A percentile compares a stretch with the other conserved stretches of the same genome.
Conservation (phyloP, 192 early-diverging fungal species). For the Irineochytrium annulatum region DNA sequence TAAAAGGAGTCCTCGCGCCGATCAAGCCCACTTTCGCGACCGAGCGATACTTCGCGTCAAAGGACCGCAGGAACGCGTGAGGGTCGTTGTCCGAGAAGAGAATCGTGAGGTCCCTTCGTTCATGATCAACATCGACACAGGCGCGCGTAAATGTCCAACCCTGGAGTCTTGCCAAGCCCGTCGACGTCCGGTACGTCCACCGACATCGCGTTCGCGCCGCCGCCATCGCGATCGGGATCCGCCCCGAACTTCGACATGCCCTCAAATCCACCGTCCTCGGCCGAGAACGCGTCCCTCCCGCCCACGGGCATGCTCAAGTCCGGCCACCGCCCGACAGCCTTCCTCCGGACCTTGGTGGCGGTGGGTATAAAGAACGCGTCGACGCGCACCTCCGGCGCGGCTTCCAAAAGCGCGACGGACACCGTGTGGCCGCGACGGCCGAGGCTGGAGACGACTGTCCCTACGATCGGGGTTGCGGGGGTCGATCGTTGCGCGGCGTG, state of each 20-base stretch:
- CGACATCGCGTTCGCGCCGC: not conserved
- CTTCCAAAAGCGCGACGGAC: not conserved
- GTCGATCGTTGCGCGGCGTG: not conserved
- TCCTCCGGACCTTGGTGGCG: constrained; percentile 2
- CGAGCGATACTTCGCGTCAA: constrained; percentile 17
- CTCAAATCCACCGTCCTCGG: not conserved
- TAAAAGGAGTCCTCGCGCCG: constrained; percentile 34
- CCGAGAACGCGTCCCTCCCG: not conserved
- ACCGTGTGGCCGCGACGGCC: not conserved
- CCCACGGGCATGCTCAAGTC: not conserved
- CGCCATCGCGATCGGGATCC: too few relatives aligned
- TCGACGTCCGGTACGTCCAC: not conserved
- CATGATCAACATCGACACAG: not conserved
- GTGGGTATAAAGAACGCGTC: not conserved
- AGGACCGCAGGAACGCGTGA: constrained; percentile 17
- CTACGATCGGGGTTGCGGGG: not conserved
- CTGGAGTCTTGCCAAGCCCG: not conserved
- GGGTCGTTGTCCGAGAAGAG: constrained; percentile 35
- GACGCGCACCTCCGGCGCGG: not conserved
- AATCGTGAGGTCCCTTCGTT: not conserved
- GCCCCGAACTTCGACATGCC: not conserved
- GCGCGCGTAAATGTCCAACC: not conserved
- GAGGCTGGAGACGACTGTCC: not conserved
- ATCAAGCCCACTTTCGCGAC: constrained; percentile 31
- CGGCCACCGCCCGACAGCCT: constrained; percentile 23